phyloP scores from a whole-genome alignment of 2,329 filamentous ascomycete genomes.

The Colletotrichum liriopes region DNA sequence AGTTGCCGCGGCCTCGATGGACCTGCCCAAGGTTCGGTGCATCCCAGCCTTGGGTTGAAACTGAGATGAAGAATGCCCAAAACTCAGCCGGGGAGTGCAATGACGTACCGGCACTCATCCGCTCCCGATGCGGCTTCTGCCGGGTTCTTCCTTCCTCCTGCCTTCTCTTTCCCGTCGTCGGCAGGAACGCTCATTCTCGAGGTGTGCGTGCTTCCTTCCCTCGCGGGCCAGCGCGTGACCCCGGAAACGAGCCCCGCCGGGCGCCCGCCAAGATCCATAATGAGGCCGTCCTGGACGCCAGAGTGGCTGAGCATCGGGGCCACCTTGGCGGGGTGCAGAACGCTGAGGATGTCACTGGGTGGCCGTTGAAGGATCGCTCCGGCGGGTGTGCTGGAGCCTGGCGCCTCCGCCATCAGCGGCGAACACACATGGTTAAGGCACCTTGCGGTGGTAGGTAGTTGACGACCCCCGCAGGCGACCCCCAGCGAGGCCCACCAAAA shows the following conservation, averaged over 20 bases:
- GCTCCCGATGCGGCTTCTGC: not conserved
- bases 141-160: not conserved
- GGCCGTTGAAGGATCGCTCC: slow-evolving; percentile 19
- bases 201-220: not conserved
- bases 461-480: slow-evolving; percentile 10
- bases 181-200: not conserved
- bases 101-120: not conserved
- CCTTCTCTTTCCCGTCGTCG: not conserved
- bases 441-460: not conserved
- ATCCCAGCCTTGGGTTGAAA: not conserved
- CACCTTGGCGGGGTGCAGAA: not conserved
- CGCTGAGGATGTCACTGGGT: slow-evolving; percentile 26
- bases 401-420: slow-evolving; percentile 7
- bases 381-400: slow-evolving; percentile 11
- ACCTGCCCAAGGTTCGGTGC: not conserved
- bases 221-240: slow-evolving; percentile 9
- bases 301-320: slow-evolving; percentile 23
- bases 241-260: slow-evolving; percentile 30
- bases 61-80: not conserved
- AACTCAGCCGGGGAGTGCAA: not conserved
- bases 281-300: slow-evolving; percentile 23
- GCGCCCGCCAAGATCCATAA: slow-evolving; percentile 34
- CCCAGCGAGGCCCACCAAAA: slow-evolving; percentile 34
- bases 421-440: not conserved
- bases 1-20: not conserved